Conservation (phyloP, 345 rosid species). For the Microcos paniculata region DNA sequence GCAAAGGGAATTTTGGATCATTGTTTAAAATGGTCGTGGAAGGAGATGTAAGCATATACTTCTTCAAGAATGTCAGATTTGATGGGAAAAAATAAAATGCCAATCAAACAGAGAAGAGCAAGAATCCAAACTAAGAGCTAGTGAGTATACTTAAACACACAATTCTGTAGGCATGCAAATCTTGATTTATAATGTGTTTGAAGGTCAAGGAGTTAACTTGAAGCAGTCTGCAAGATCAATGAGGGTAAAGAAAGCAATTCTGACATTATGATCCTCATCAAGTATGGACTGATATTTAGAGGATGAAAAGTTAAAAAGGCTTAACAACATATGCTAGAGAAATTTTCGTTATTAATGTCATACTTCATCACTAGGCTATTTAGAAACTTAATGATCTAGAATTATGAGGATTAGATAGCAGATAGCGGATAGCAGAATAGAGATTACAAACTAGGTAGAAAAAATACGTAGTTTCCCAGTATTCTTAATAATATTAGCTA, state of each 20-base stretch:
- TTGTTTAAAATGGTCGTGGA: constrained; percentile 5
- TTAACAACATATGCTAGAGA: neutral
- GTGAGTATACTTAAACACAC: constrained; percentile 21
- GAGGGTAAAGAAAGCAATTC: too few relatives aligned
- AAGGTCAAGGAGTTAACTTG: constrained; percentile 68
- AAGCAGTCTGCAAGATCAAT: constrained; percentile 62
- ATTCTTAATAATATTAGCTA: neutral
- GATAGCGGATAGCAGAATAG: neutral
- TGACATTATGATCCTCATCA: neutral
- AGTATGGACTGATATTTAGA: neutral
- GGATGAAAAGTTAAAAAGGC: too few relatives aligned
- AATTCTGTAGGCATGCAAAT: constrained; percentile 70
- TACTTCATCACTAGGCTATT: neutral
- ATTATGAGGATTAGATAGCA: neutral
- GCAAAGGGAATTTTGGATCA: constrained; percentile 13
- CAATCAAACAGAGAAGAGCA: neutral
- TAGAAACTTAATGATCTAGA: neutral
- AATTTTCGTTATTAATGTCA: neutral
- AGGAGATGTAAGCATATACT: neutral
- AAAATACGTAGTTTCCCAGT: neutral
- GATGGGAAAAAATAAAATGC: neutral
- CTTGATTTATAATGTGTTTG: constrained; percentile 65
- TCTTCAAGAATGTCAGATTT: neutral
- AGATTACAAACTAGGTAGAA: neutral
- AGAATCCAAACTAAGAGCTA: neutral